Evolutionary conservation across 768 basidiomycete genomes (phyloP).

Genomic region (Auricularia sp.): DNA sequence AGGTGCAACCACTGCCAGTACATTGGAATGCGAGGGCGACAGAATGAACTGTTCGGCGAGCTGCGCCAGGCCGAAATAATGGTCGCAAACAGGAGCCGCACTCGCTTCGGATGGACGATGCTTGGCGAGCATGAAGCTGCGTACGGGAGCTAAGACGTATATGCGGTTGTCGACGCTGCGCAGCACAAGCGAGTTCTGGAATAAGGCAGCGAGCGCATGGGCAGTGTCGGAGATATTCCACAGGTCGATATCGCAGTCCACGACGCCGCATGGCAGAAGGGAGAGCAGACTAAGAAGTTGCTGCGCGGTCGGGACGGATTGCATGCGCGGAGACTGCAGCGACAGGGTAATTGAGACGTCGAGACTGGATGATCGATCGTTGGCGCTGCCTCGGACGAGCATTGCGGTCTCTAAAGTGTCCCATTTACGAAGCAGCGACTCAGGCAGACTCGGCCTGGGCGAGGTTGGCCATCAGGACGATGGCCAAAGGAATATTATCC

Average conservation of each 20-base stretch:
- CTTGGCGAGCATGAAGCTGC: too few relatives aligned
- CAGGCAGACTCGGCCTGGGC: constrained; percentile 11
- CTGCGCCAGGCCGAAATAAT: too few relatives aligned
- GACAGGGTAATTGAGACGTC: not conserved
- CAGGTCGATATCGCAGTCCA: constrained; percentile 8
- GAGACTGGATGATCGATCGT: not conserved
- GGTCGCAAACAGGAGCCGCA: too few relatives aligned
- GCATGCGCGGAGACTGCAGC: not conserved
- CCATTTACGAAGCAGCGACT: constrained; percentile 7
- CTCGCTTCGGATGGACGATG: too few relatives aligned
- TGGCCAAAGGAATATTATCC: constrained; percentile 23
- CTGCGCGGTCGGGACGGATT: not conserved
- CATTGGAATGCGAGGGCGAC: too few relatives aligned
- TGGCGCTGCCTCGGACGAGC: not conserved
- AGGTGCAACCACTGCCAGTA: too few relatives aligned
- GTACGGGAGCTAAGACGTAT: too few relatives aligned
- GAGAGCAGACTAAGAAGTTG: not conserved
- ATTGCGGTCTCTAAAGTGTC: not conserved
- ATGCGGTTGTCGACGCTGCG: too few relatives aligned
- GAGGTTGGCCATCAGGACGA: constrained; percentile 15
- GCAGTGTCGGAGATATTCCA: not conserved
- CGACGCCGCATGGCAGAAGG: not conserved
- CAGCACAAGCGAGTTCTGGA: too few relatives aligned
- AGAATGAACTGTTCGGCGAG: too few relatives aligned
- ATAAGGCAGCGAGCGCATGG: not conserved